phyloP scores from a whole-genome alignment of 75 land plant genomes.

The Selaginella tamariscina region DNA sequence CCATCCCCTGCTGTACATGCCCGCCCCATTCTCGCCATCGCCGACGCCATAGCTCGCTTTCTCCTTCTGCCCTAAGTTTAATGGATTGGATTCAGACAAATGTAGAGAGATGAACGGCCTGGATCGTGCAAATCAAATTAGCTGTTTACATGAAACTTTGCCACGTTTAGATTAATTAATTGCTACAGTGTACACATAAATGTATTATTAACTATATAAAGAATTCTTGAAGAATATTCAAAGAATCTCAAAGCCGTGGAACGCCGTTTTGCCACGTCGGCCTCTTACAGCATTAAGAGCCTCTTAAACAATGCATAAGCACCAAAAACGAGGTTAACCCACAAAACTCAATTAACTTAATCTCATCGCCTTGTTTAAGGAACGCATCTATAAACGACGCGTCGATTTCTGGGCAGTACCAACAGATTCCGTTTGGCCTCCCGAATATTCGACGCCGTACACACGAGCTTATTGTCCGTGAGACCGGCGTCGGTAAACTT shows the following conservation, averaged over 20 bases:
- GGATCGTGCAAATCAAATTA: too few species aligned
- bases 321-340: slow-evolving; percentile 16
- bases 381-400: too few species aligned
- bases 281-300: slow-evolving; percentile 19
- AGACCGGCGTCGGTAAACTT: slow-evolving; percentile 30
- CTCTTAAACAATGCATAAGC: slow-evolving; percentile 22
- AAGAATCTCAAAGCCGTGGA: slow-evolving; percentile 21
- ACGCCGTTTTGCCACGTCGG: slow-evolving; percentile 19
- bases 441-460: slow-evolving; percentile 14
- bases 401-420: too few species aligned
- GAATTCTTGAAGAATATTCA: too few species aligned
- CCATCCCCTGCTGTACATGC: background rate
- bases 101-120: too few species aligned
- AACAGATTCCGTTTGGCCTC: background rate
- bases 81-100: too few species aligned
- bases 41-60: background rate
- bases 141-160: too few species aligned
- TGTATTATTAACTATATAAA: too few species aligned
- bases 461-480: slow-evolving; percentile 26
- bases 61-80: too few species aligned
- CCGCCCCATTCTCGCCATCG: background rate
- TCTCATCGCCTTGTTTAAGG: slow-evolving; percentile 10
- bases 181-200: too few species aligned
- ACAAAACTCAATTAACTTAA: slow-evolving; percentile 14
- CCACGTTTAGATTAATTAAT: too few species aligned